Percentiles rank a stretch among this genome's conserved stretches.
Conservation (phyloP, 1,284 basidiomycete species). For the Porphyrellus sp. region DNA sequence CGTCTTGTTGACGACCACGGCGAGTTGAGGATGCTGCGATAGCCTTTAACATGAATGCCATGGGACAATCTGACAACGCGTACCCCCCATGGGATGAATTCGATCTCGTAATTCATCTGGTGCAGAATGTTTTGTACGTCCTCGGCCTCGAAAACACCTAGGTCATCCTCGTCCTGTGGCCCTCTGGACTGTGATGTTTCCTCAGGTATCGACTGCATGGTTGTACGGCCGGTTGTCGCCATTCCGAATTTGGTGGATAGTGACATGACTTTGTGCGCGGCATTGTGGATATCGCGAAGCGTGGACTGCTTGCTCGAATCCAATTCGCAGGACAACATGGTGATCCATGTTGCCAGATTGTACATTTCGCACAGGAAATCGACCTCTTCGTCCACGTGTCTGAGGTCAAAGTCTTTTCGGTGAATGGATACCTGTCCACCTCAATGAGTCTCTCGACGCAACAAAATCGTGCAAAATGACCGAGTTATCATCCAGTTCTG, state of each 20-base stretch:
- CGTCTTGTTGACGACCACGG: not conserved
- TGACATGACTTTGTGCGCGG: not conserved
- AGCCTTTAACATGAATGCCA: not conserved
- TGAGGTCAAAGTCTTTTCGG: not conserved
- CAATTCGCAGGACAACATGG: not conserved
- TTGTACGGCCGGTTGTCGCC: not conserved
- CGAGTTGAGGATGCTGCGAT: not conserved
- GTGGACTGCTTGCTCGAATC: not conserved
- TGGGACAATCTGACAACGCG: not conserved
- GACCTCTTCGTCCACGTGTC: fast-evolving
- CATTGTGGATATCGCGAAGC: not conserved
- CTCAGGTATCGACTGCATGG: not conserved
- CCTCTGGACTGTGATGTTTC: not conserved
- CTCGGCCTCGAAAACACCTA: constrained; percentile 1
- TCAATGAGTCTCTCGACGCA: not conserved
- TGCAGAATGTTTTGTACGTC: constrained; percentile 4
- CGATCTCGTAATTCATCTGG: constrained; percentile 7
- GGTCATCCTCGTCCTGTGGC: not conserved
- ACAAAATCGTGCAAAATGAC: not conserved
- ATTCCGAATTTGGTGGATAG: not conserved
- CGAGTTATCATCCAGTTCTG: not conserved
- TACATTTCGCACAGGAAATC: constrained; percentile 6
- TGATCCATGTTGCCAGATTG: not conserved
- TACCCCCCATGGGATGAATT: not conserved
- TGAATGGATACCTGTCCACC: constrained; percentile 1